Evolutionary conservation across 257 asterid genomes (phyloP), one percentile per base, ranked within the genome.

Genomic region (Petunia axillaris): DNA sequence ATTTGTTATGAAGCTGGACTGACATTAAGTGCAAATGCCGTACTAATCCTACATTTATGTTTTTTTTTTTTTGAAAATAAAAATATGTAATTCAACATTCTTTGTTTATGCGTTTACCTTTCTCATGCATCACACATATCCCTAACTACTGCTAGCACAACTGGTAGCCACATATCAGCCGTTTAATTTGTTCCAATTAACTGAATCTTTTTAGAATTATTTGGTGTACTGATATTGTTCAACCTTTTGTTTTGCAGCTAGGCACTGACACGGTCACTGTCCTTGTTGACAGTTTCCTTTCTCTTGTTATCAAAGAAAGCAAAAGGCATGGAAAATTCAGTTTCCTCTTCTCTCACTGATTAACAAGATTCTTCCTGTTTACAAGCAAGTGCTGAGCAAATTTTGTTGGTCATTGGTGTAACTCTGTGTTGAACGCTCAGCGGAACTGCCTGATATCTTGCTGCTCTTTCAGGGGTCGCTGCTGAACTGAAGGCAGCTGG

Each of bases 231-330:
- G 25, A 64, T 48, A 53, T 46, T 67, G 64, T 55, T 59, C 35
- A 63, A 25, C 6, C 38, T 4, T 73, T 76, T 15, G 6, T 4
- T 77, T 14, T 73, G 89, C 80, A 86, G 91, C 90, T 86, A 46
- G 90, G 91, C 43, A 70, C 86, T 46, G 84, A 88, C 67, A 88
- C 90, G 1, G 85, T 88, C 52, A 90, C 91, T 40, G 87, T 88
- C 13, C 87, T 88, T 76, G 74, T 88, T 66, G 91, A 90, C 88
- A 10, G 91, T 88, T 48, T 82, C 90, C 46, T 88, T 84, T 85
- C 85, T 88, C 87, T 65, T 88, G 82, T 86, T 85, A 63, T 86
- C 91, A 44, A 88, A 88, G 64, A 86, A 86, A 71, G 91, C 91
- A 78, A 88, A 82, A 82, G 91, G 90, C 36, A 88, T 86, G 70